phyloP scores from a whole-genome alignment of 805 yeast genomes.

The Candida broadrunensis region DNA sequence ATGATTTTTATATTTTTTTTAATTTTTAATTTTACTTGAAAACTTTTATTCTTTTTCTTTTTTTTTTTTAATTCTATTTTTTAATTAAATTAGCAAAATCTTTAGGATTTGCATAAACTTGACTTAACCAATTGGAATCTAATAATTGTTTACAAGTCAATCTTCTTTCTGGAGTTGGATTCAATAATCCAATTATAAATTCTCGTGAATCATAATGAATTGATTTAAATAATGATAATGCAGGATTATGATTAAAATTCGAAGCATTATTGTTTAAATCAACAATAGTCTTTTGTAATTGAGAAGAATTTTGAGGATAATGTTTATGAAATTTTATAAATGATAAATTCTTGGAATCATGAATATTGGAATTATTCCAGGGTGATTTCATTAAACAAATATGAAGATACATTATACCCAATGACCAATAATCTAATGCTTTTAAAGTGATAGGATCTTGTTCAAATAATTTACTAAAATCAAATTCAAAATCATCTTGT shows the following conservation, averaged over 20 bases:
- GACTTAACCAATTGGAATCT: conserved; percentile 34
- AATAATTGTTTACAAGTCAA: conserved; percentile 22
- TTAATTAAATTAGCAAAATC: conserved; percentile 20
- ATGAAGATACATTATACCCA: conserved; percentile 49
- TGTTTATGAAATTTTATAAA: conserved; percentile 18
- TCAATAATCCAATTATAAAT: conserved; percentile 28
- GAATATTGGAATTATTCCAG: conserved; percentile 41
- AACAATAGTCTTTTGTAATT: conserved; percentile 14
- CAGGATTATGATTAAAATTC: conserved; percentile 23
- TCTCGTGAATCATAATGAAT: conserved; percentile 37
- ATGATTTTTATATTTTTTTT: too few species aligned
- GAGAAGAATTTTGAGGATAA: conserved; percentile 20
- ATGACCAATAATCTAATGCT: conserved; percentile 49
- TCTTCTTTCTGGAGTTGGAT: conserved; percentile 27
- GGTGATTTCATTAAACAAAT: conserved; percentile 44
- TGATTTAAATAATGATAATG: conserved; percentile 28
- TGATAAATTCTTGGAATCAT: conserved; percentile 17
- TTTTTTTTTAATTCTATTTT: too few species aligned
- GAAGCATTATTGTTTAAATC: conserved; percentile 17
- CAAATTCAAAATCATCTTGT: conserved; percentile 1
- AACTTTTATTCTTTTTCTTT: too few species aligned
- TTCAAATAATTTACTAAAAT: conserved; percentile 8
- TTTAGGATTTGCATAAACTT: conserved; percentile 37
- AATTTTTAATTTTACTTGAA: too few species aligned
- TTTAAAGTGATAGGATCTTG: conserved; percentile 16